phyloP scores from a whole-genome alignment of 768 basidiomycete genomes.

The Boletus coccyginus region DNA sequence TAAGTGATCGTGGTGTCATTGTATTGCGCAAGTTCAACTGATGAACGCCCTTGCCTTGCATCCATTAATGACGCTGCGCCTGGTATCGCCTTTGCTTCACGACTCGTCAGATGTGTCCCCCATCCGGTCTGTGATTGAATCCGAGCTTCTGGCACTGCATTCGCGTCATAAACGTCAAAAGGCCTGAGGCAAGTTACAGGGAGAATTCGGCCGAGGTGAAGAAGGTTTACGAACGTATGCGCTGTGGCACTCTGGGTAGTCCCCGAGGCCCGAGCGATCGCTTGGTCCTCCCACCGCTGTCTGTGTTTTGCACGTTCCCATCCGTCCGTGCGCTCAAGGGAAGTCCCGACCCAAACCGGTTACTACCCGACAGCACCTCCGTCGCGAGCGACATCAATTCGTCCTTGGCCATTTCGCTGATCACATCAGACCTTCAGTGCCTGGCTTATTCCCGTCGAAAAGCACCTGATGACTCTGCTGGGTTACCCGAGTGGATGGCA shows the following conservation, averaged over 20 bases:
- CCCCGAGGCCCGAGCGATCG: neutral
- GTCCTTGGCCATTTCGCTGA: conserved; percentile 35
- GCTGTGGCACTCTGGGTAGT: conserved; percentile 25
- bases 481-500: conserved; percentile 52
- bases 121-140: conserved; percentile 23
- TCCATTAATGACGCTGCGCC: too few species aligned
- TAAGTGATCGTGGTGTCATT: conserved; percentile 17
- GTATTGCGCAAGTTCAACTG: neutral
- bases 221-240: conserved; percentile 45
- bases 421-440: conserved; percentile 43
- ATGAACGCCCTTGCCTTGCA: neutral
- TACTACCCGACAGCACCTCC: neutral
- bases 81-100: too few species aligned
- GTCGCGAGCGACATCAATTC: conserved; percentile 19
- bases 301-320: conserved; percentile 49
- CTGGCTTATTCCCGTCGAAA: conserved; percentile 49
- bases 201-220: conserved; percentile 36
- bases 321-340: conserved; percentile 38
- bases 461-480: conserved; percentile 42
- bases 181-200: conserved; percentile 26
- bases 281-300: conserved; percentile 41
- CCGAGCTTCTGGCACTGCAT: conserved; percentile 27
- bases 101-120: conserved; percentile 20
- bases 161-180: conserved; percentile 27
- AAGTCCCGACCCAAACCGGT: conserved; percentile 17